Percentiles rank a stretch among this genome's conserved stretches.
phyloP scores from a whole-genome alignment of 2,329 filamentous ascomycete species.

The Thelonectria rubi region DNA sequence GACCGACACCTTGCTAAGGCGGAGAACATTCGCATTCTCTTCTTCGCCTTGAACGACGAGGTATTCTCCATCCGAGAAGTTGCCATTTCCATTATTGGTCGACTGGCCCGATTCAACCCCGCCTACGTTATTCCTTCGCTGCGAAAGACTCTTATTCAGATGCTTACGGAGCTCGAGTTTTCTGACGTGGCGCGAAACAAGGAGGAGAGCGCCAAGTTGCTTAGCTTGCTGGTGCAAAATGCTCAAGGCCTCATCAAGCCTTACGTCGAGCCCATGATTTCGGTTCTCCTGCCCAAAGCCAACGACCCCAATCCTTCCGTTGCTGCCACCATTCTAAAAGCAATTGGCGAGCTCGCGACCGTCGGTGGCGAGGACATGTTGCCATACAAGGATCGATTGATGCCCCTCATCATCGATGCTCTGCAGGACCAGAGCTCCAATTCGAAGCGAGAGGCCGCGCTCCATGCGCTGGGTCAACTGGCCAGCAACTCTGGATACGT shows the following conservation, averaged over 20 bases:
- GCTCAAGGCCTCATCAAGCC: constrained; percentile 93
- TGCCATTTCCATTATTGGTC: constrained; percentile 94
- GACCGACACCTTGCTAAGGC: constrained; percentile 97
- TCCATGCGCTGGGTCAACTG: constrained; percentile 89
- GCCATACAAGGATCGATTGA: constrained; percentile 87
- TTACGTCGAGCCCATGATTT: constrained; percentile 96
- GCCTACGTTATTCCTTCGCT: constrained; percentile 97
- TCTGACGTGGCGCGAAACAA: constrained; percentile 94
- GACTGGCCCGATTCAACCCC: constrained; percentile 88
- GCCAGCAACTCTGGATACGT: constrained; percentile 98
- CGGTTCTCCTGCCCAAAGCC: constrained; percentile 92
- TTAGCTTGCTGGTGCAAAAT: constrained; percentile 92
- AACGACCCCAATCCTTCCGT: constrained; percentile 86
- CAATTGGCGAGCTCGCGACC: constrained; percentile 91
- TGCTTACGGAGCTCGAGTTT: constrained; percentile 95
- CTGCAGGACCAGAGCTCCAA: constrained; percentile 94
- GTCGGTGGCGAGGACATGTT: constrained; percentile 96
- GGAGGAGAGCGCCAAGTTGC: constrained; percentile 92
- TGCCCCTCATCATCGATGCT: constrained; percentile 94
- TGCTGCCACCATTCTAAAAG: constrained; percentile 92
- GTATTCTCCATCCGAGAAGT: constrained; percentile 92
- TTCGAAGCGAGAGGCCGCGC: constrained; percentile 87
- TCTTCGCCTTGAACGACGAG: constrained; percentile 95
- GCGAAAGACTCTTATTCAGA: constrained; percentile 93
- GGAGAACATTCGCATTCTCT: constrained; percentile 94